A percentile compares a stretch with the other conserved stretches of the same genome.
Conservation (phyloP, 768 basidiomycete species). For the Mrakia gelida region DNA sequence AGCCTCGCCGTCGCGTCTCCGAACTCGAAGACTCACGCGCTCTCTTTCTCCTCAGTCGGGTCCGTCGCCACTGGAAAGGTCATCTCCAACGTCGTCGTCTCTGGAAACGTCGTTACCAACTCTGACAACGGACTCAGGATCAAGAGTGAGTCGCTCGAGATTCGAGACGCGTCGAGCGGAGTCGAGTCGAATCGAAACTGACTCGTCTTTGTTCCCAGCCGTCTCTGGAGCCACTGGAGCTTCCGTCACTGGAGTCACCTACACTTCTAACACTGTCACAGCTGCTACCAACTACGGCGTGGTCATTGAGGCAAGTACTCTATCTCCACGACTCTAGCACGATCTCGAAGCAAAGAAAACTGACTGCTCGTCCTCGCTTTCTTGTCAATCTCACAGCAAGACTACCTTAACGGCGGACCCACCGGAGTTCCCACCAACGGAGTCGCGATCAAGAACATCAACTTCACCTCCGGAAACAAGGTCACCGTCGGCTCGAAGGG, state of each 20-base stretch:
- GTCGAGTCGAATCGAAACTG: not conserved
- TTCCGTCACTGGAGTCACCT: slow-evolving; percentile 35
- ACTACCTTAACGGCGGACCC: slow-evolving; percentile 22
- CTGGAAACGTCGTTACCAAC: slow-evolving; percentile 54
- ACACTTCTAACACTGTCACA: slow-evolving; percentile 39
- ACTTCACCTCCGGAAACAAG: slow-evolving; percentile 47
- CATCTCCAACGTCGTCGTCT: slow-evolving; percentile 53
- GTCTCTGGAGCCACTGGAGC: slow-evolving; percentile 34
- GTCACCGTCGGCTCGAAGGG: slow-evolving; percentile 51
- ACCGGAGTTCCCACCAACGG: slow-evolving; percentile 56
- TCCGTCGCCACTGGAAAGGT: slow-evolving; percentile 39
- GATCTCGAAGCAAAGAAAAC: too few species aligned
- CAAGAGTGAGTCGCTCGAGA: slow-evolving; percentile 40
- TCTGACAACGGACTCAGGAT: slow-evolving; percentile 57
- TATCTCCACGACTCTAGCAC: too few species aligned
- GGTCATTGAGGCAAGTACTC: slow-evolving; percentile 37
- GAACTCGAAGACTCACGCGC: too few species aligned
- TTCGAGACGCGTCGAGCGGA: not conserved
- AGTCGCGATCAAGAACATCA: slow-evolving; percentile 55
- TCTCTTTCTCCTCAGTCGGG: not conserved
- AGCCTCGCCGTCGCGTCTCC: not conserved
- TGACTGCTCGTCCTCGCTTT: too few species aligned
- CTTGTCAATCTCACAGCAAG: too few species aligned
- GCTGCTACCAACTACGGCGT: slow-evolving; percentile 55
- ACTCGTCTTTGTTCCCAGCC: not conserved